These are phyloP conservation scores for Ustilago curta DNA, from an alignment of 1,284 basidiomycete genomes.

Conservation along the genomic window DNA sequence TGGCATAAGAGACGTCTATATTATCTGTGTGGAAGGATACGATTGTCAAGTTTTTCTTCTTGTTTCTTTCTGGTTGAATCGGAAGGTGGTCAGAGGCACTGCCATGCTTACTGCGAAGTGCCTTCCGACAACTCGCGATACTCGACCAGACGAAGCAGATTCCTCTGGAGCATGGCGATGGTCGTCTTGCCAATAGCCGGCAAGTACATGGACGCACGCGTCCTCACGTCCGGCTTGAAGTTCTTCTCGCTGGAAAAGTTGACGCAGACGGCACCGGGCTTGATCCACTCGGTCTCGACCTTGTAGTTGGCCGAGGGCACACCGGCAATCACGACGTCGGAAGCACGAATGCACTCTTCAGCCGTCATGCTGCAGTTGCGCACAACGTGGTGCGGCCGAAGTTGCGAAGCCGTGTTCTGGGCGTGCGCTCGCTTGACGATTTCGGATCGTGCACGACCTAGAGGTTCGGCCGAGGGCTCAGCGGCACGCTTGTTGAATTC, in stretches of 20 bases:
- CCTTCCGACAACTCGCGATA: constrained; percentile 51
- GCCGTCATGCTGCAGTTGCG: constrained; percentile 48
- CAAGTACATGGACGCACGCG: constrained; percentile 73
- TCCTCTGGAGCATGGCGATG: constrained; percentile 94
- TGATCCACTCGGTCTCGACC: constrained; percentile 86
- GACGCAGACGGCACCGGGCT: constrained; percentile 90
- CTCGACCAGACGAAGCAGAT: constrained; percentile 75
- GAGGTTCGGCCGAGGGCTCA: constrained; percentile 19
- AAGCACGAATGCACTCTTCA: constrained; percentile 59
- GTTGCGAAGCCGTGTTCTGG: constrained; percentile 71
- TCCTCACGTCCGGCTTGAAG: constrained; percentile 90
- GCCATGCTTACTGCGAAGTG: constrained; percentile 3
- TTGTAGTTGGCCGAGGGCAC: constrained; percentile 81
- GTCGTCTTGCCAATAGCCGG: constrained; percentile 97
- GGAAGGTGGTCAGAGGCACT: background rate
- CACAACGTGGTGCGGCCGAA: constrained; percentile 81
- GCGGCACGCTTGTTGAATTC: constrained; percentile 71
- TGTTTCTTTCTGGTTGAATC: background rate
- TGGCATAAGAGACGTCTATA: constrained; percentile 22
- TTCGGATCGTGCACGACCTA: constrained; percentile 53
- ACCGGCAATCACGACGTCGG: constrained; percentile 65
- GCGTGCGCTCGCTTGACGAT: constrained; percentile 72
- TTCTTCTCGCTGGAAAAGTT: constrained; percentile 97
- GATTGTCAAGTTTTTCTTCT: no score
- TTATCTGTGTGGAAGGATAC: constrained; percentile 6